phyloP scores from a whole-genome alignment of 2,329 filamentous ascomycete species.

The Pseudopyricularia cyperi region DNA sequence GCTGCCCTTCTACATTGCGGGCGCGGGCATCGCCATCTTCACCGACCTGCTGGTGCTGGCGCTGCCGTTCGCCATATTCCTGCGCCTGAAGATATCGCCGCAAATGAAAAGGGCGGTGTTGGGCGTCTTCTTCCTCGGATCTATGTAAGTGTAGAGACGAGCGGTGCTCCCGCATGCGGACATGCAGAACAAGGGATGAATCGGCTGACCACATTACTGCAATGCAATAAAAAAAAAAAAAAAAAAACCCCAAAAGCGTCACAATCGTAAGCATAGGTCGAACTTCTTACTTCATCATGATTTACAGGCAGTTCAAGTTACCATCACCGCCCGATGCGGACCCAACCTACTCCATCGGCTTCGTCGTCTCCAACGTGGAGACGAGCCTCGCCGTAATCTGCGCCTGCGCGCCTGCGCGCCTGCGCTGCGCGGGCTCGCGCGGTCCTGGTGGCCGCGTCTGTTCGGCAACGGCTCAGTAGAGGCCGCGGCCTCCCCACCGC shows the following conservation, averaged over 20 bases:
- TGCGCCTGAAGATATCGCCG: conserved; percentile 17
- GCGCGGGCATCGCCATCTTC: conserved; percentile 15
- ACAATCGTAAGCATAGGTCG: conserved; percentile 15
- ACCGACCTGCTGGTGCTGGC: conserved; percentile 26
- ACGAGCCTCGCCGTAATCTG: conserved; percentile 24
- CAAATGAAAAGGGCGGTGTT: conserved; percentile 20
- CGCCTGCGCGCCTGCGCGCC: conserved; percentile 23
- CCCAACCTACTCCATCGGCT: conserved; percentile 16
- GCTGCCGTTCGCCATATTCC: conserved; percentile 21
- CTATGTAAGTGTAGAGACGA: conserved; percentile 10
- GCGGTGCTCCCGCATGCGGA: too few relatives aligned
- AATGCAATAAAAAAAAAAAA: not conserved
- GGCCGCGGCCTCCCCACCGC: not conserved
- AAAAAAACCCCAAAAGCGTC: conserved; percentile 7
- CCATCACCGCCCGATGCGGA: conserved; percentile 10
- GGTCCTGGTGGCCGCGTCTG: conserved; percentile 8
- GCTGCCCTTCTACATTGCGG: not conserved
- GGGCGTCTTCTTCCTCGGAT: conserved; percentile 19
- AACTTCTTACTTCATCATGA: conserved; percentile 11
- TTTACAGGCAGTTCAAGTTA: conserved; percentile 1
- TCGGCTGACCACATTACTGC: too few relatives aligned
- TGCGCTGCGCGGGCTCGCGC: conserved; percentile 22
- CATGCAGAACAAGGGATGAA: not conserved
- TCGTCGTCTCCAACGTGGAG: conserved; percentile 19
- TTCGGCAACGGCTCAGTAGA: not conserved